phyloP scores from a whole-genome alignment of 1,139 yeast genomes.

The Candida glucosophila region DNA sequence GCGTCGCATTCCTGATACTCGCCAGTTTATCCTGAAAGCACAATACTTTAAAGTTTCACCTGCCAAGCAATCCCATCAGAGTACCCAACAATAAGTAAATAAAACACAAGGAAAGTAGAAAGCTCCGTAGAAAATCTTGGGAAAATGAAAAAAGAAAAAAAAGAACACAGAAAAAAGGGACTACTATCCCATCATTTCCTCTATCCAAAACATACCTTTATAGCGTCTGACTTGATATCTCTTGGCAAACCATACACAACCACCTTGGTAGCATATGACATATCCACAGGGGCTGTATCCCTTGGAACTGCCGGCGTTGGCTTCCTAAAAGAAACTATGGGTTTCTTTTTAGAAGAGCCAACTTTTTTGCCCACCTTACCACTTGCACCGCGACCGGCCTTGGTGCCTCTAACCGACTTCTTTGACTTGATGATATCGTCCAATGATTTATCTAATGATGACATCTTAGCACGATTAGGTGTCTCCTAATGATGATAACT shows the following conservation, averaged over 20 bases:
- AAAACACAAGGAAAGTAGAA: too few relatives aligned
- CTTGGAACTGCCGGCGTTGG: conserved; percentile 17
- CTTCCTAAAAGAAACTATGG: conserved; percentile 31
- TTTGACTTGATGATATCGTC: conserved; percentile 77
- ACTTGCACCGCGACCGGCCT: conserved; percentile 19
- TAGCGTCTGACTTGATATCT: conserved; percentile 69
- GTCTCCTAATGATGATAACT: too few relatives aligned
- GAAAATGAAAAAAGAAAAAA: too few relatives aligned
- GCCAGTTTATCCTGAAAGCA: too few relatives aligned
- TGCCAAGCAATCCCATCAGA: too few relatives aligned
- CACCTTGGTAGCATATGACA: conserved; percentile 61
- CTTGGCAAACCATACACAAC: conserved; percentile 71
- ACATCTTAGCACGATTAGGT: conserved; percentile 11
- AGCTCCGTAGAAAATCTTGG: too few relatives aligned
- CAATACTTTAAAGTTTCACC: too few relatives aligned
- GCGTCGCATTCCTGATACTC: too few relatives aligned
- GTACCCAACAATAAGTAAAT: too few relatives aligned
- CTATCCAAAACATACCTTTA: conserved; percentile 84
- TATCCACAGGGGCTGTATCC: conserved; percentile 32
- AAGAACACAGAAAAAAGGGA: too few relatives aligned
- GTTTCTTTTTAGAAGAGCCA: conserved; percentile 22
- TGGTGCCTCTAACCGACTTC: conserved; percentile 22
- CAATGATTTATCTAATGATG: conserved; percentile 83
- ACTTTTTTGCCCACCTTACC: conserved; percentile 25
- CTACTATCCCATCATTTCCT: too few relatives aligned